Percentiles rank a stretch among this genome's conserved stretches.
Conservation (phyloP, 345 rosid species). For the Ceriops zippeliana region DNA sequence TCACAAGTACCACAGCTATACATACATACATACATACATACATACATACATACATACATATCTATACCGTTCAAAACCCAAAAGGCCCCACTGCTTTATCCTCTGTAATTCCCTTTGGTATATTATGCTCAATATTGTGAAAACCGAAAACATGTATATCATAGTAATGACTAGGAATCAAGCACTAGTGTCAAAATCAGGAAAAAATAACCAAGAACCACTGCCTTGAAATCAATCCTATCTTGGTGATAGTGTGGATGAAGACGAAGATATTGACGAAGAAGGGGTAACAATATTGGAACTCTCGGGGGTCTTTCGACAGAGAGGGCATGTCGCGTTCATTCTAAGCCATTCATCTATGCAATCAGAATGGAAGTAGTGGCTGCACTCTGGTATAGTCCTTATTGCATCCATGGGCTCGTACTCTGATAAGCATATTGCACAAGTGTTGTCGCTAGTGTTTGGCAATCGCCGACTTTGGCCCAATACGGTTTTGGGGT, state of each 20-base stretch:
- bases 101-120: too few relatives aligned
- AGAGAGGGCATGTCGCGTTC: conserved; percentile 57
- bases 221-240: not conserved
- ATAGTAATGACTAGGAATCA: too few relatives aligned
- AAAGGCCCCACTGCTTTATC: too few relatives aligned
- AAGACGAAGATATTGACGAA: conserved; percentile 10
- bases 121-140: too few relatives aligned
- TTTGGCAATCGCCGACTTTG: conserved; percentile 48
- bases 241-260: conserved; percentile 1
- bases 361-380: conserved; percentile 59
- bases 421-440: conserved; percentile 57
- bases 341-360: conserved; percentile 56
- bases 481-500: conserved; percentile 51
- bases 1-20: too few relatives aligned
- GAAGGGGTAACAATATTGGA: not conserved
- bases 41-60: too few relatives aligned
- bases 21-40: too few relatives aligned
- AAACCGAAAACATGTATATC: too few relatives aligned
- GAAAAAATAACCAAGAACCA: too few relatives aligned
- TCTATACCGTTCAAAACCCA: too few relatives aligned
- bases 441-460: conserved; percentile 44
- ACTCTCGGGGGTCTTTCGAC: conserved; percentile 47
- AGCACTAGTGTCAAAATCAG: too few relatives aligned
- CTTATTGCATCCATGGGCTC: conserved; percentile 45
- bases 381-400: conserved; percentile 59